phyloP scores from a whole-genome alignment of 2,329 filamentous ascomycete genomes.

The Colletotrichum sp. region DNA sequence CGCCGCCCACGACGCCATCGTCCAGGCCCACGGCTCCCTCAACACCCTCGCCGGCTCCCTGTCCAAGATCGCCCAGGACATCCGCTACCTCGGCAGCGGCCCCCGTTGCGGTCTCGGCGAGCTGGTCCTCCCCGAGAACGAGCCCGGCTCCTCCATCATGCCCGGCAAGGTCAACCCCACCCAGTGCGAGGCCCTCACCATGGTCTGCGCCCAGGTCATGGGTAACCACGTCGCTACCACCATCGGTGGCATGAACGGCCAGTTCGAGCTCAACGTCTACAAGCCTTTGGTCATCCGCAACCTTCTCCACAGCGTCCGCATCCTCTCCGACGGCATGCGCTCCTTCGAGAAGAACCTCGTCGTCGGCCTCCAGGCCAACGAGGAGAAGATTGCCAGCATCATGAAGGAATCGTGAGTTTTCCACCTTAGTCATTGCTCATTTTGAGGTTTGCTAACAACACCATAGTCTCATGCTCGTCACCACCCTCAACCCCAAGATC shows the following conservation, averaged over 20 bases:
- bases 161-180: slow-evolving; percentile 99
- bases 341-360: slow-evolving; percentile 96
- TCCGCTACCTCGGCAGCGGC: slow-evolving; percentile 94
- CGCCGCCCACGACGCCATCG: slow-evolving; percentile 93
- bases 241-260: slow-evolving; percentile 94
- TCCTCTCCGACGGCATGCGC: slow-evolving; percentile 90
- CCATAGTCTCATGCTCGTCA: slow-evolving; percentile 91
- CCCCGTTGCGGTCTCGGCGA: slow-evolving; percentile 96
- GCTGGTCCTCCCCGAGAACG: slow-evolving; percentile 93
- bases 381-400: slow-evolving; percentile 87
- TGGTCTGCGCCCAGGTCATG: slow-evolving; percentile 98
- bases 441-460: slow-evolving; percentile 23
- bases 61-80: slow-evolving; percentile 98
- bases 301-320: slow-evolving; percentile 87
- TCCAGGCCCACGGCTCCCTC: slow-evolving; percentile 90
- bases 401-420: slow-evolving; percentile 87
- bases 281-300: slow-evolving; percentile 97
- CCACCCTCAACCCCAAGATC: slow-evolving; percentile 96
- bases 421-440: not conserved
- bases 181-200: slow-evolving; percentile 96
- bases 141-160: slow-evolving; percentile 98
- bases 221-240: slow-evolving; percentile 95
- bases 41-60: slow-evolving; percentile 92
- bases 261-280: slow-evolving; percentile 99
- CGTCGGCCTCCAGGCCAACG: slow-evolving; percentile 86